Percentiles rank a stretch among this genome's conserved stretches.
Evolutionary conservation across 1,284 basidiomycete species (phyloP).

Genomic region (Boletus subluridellus): DNA sequence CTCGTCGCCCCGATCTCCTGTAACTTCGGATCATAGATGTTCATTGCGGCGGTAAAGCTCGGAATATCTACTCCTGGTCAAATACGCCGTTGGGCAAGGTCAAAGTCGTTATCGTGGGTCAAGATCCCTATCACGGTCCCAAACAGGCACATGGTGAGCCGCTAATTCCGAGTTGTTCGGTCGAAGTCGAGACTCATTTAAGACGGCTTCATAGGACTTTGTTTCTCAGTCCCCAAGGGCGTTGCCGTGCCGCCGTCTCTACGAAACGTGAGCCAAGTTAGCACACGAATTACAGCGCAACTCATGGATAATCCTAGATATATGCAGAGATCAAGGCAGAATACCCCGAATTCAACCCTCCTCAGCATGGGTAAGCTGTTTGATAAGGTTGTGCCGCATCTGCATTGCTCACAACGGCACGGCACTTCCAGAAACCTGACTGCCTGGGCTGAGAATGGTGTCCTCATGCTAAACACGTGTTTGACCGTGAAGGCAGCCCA

Average conservation of each 20-base stretch:
- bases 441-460: slow-evolving; percentile 84
- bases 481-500: slow-evolving; percentile 76
- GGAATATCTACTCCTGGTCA: slow-evolving; percentile 80
- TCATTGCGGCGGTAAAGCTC: slow-evolving; percentile 40
- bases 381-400: slow-evolving; percentile 20
- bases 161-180: neutral
- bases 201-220: slow-evolving; percentile 52
- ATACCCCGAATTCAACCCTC: slow-evolving; percentile 75
- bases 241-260: slow-evolving; percentile 76
- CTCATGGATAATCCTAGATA: slow-evolving; percentile 51
- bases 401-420: slow-evolving; percentile 14
- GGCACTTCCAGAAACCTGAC: slow-evolving; percentile 59
- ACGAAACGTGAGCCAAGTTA: slow-evolving; percentile 55
- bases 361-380: slow-evolving; percentile 76
- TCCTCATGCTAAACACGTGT: slow-evolving; percentile 89
- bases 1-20: slow-evolving; percentile 8
- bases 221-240: slow-evolving; percentile 82
- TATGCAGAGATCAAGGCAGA: slow-evolving; percentile 85
- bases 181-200: slow-evolving; percentile 12
- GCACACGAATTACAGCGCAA: slow-evolving; percentile 6
- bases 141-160: slow-evolving; percentile 68
- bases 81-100: slow-evolving; percentile 74
- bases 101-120: slow-evolving; percentile 77
- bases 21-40: slow-evolving; percentile 1
- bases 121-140: slow-evolving; percentile 70